Conservation (phyloP, 2,329 filamentous ascomycete genomes). For the Hypoxylon sp. region DNA sequence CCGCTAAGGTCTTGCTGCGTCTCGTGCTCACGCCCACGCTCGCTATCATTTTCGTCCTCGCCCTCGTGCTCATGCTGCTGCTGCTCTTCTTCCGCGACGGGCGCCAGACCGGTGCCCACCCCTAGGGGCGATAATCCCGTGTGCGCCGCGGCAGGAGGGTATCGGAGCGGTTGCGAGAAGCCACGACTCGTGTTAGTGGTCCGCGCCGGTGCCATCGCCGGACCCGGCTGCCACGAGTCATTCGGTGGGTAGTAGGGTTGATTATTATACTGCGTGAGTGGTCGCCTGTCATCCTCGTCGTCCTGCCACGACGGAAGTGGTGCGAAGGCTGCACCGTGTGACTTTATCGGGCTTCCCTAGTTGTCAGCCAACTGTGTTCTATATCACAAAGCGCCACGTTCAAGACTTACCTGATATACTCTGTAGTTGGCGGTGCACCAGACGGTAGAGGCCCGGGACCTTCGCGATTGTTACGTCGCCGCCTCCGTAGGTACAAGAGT, state of each 20-base stretch:
- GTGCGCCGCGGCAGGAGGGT: conserved; percentile 36
- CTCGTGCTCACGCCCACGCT: no score
- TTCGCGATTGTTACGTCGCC: conserved; percentile 51
- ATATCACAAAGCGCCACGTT: not conserved
- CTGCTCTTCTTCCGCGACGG: conserved; percentile 39
- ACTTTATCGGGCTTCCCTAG: conserved; percentile 39
- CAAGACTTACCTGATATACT: conserved; percentile 53
- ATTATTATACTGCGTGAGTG: conserved; percentile 21
- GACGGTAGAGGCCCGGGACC: conserved; percentile 51
- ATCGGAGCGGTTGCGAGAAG: conserved; percentile 38
- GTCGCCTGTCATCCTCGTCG: conserved; percentile 41
- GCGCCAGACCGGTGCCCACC: conserved; percentile 38
- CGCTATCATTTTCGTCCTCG: conserved; percentile 6
- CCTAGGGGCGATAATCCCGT: conserved; percentile 12
- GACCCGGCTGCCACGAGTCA: conserved; percentile 25
- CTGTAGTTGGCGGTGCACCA: conserved; percentile 43
- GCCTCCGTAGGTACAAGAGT: conserved; percentile 56
- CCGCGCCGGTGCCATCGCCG: conserved; percentile 3
- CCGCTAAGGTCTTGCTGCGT: no score
- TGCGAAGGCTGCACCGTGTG: conserved; percentile 50
- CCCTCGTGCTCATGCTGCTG: conserved; percentile 1
- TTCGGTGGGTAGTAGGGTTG: conserved; percentile 16
- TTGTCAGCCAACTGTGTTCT: conserved; percentile 20
- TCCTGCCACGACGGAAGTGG: conserved; percentile 47
- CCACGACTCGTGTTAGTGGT: conserved; percentile 12